These are phyloP conservation scores for Amanita fuliginea DNA, from an alignment of 768 basidiomycete genomes.

Conservation along the genomic window DNA sequence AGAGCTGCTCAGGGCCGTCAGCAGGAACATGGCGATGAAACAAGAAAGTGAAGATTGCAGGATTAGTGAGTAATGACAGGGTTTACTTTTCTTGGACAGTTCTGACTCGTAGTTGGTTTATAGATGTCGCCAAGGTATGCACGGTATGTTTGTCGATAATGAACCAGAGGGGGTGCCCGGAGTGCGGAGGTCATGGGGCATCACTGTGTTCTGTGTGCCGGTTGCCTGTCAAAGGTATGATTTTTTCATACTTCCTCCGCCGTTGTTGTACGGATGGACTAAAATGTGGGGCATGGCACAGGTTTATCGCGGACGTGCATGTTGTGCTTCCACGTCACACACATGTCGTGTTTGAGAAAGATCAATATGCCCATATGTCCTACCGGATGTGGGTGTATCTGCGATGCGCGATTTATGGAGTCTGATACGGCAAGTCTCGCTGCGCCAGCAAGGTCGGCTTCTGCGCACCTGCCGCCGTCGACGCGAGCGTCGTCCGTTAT, in stretches of 20 bases:
- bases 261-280: neutral
- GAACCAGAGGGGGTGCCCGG: constrained; percentile 27
- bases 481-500: constrained; percentile 1
- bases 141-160: constrained; percentile 26
- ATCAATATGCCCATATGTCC: constrained; percentile 44
- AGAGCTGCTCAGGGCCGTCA: constrained; percentile 62
- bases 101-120: no score
- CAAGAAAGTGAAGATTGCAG: neutral
- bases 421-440: neutral
- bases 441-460: neutral
- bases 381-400: constrained; percentile 61
- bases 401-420: constrained; percentile 20
- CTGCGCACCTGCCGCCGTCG: neutral
- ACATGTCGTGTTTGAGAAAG: constrained; percentile 51
- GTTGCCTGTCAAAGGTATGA: constrained; percentile 59
- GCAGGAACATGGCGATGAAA: constrained; percentile 12
- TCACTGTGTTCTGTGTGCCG: constrained; percentile 64
- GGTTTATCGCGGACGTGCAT: constrained; percentile 55
- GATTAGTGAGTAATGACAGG: neutral
- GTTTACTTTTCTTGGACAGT: no score
- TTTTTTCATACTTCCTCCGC: neutral
- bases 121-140: constrained; percentile 43
- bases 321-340: constrained; percentile 52
- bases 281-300: constrained; percentile 13
- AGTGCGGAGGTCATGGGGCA: constrained; percentile 30